Percentiles rank a stretch among this genome's conserved stretches.
Conservation (phyloP, 2,329 filamentous ascomycete genomes). For the Pseudocercospora cruenta region DNA sequence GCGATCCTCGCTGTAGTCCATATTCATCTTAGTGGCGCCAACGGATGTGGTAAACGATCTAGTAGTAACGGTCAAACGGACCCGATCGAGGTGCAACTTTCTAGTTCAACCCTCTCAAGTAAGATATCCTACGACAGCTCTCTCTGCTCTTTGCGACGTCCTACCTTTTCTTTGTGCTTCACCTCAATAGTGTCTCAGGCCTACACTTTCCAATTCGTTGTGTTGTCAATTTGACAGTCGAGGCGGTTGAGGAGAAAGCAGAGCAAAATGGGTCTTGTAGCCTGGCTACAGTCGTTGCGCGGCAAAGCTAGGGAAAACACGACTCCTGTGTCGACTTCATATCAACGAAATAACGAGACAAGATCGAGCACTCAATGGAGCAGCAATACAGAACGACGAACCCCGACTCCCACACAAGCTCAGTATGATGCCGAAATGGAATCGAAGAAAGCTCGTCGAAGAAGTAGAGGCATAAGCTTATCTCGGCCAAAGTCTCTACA, state of each 20-base stretch:
- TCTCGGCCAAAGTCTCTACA: constrained; percentile 19
- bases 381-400: constrained; percentile 1
- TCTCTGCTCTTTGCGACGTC: not conserved
- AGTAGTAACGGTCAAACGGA: not conserved
- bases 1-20: not conserved
- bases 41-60: constrained; percentile 1
- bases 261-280: constrained; percentile 8
- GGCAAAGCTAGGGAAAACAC: constrained; percentile 3
- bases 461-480: constrained; percentile 17
- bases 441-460: constrained; percentile 7
- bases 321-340: constrained; percentile 8
- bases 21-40: not conserved
- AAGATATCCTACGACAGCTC: not conserved
- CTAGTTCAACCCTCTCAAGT: not conserved
- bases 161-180: not conserved
- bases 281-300: constrained; percentile 18
- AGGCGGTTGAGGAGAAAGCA: not conserved
- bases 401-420: constrained; percentile 1
- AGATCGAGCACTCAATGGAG: not conserved
- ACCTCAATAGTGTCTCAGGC: not conserved
- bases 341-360: constrained; percentile 1
- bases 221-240: not conserved
- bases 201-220: not conserved
- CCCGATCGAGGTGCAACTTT: constrained; percentile 1
- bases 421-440: constrained; percentile 3